A percentile compares a stretch with the other conserved stretches of the same genome.
Conservation (phyloP, 495 filamentous ascomycete species). For the Hyaloscypha finlandica region DNA sequence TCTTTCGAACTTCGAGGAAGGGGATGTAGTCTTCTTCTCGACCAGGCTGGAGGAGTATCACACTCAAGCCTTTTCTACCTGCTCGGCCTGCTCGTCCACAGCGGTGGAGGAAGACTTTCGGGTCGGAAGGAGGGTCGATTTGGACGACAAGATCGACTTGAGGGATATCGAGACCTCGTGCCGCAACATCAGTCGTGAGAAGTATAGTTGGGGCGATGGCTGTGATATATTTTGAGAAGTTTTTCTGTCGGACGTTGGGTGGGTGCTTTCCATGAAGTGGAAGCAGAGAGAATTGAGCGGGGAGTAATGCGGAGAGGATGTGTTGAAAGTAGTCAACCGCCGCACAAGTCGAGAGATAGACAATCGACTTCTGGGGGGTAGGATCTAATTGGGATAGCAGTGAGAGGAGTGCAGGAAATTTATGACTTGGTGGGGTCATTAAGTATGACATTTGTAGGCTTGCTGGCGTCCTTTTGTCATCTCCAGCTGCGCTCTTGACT, state of each 20-base stretch:
- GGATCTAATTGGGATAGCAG: slow-evolving; percentile 70
- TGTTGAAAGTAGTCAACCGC: slow-evolving; percentile 91
- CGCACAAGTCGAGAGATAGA: slow-evolving; percentile 92
- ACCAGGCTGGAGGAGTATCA: slow-evolving; percentile 80
- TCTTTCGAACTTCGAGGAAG: slow-evolving; percentile 87
- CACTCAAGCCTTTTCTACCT: slow-evolving; percentile 79
- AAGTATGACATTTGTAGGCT: slow-evolving; percentile 89
- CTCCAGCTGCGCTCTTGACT: slow-evolving; percentile 76
- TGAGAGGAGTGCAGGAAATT: slow-evolving; percentile 69
- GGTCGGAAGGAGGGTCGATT: slow-evolving; percentile 87
- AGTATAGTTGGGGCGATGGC: slow-evolving; percentile 71
- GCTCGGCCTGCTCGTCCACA: slow-evolving; percentile 92
- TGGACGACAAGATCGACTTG: slow-evolving; percentile 93
- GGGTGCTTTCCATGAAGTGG: slow-evolving; percentile 90
- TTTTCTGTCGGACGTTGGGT: slow-evolving; percentile 75
- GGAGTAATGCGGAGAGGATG: slow-evolving; percentile 68
- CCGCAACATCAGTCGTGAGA: slow-evolving; percentile 81
- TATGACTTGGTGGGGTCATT: slow-evolving; percentile 69
- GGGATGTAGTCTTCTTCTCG: slow-evolving; percentile 86
- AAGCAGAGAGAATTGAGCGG: slow-evolving; percentile 64
- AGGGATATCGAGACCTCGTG: slow-evolving; percentile 90
- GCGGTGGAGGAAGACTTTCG: slow-evolving; percentile 93
- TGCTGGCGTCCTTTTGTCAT: slow-evolving; percentile 87
- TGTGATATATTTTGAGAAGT: slow-evolving; percentile 76
- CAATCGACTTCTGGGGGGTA: slow-evolving; percentile 80